A percentile compares a stretch with the other conserved stretches of the same genome.
Conservation (phyloP, 1,284 basidiomycete species). For the Phenoliferia sp. region DNA sequence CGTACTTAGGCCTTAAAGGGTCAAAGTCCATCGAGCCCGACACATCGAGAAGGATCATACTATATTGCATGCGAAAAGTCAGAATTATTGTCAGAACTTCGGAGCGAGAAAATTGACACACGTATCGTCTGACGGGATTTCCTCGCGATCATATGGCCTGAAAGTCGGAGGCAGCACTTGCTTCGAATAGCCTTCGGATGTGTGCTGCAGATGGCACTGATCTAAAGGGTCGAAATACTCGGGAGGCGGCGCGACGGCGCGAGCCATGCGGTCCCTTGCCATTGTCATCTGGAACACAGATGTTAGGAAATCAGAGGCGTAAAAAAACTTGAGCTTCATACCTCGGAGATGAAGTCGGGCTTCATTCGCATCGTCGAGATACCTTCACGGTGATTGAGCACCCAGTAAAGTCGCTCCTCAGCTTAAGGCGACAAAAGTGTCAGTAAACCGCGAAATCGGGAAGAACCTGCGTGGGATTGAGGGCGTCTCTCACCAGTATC, state of each 20-base stretch:
- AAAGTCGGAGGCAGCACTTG: neutral
- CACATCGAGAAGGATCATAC: neutral
- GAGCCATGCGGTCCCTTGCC: neutral
- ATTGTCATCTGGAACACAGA: neutral
- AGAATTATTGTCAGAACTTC: neutral
- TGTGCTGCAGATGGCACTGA: neutral
- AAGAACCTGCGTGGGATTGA: too few relatives aligned
- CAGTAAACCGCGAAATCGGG: too few relatives aligned
- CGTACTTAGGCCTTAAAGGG: neutral
- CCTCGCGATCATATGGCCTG: neutral
- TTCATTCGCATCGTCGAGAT: neutral
- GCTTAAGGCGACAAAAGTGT: neutral
- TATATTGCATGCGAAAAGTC: neutral
- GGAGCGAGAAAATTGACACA: neutral
- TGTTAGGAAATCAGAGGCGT: neutral
- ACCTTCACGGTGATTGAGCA: neutral
- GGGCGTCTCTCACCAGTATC: neutral
- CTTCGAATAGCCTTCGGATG: neutral
- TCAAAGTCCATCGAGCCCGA: neutral
- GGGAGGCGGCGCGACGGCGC: neutral
- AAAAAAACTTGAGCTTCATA: neutral
- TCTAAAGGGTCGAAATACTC: neutral
- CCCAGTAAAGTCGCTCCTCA: neutral
- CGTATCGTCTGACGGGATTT: neutral
- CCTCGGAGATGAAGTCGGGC: neutral